Evolutionary conservation across 345 rosid species (phyloP).

Genomic region (Eucalyptus curtisii): DNA sequence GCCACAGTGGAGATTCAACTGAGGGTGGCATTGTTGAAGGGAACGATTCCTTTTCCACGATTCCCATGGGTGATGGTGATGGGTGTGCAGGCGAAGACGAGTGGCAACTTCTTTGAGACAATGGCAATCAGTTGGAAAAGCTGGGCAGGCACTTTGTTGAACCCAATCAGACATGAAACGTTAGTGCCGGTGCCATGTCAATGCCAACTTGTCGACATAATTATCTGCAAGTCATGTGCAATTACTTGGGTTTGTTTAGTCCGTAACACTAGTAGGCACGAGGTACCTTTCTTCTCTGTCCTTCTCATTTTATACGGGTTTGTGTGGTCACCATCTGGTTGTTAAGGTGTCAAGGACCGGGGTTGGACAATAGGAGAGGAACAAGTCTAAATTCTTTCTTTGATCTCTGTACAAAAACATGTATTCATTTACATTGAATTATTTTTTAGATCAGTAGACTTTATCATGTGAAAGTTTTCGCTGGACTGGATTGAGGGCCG

Average conservation of each 20-base stretch:
- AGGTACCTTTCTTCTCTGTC: neutral
- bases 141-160: neutral
- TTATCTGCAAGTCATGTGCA: neutral
- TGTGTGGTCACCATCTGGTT: neutral
- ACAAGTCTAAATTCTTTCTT: neutral
- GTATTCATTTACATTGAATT: neutral
- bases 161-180: neutral
- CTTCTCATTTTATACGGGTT: neutral
- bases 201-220: neutral
- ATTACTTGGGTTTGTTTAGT: neutral
- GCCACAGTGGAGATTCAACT: neutral
- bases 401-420: neutral
- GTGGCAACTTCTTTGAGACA: constrained; percentile 9
- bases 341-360: neutral
- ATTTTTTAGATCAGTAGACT: neutral
- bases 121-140: neutral
- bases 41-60: neutral
- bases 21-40: neutral
- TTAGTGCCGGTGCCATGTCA: neutral
- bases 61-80: neutral
- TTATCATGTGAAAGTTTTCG: neutral
- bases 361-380: neutral
- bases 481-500: neutral
- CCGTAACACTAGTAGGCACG: neutral
- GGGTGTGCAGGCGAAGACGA: neutral